Conservation (phyloP, 176 grass and related monocot genomes). For the Oryza meridionalis region DNA sequence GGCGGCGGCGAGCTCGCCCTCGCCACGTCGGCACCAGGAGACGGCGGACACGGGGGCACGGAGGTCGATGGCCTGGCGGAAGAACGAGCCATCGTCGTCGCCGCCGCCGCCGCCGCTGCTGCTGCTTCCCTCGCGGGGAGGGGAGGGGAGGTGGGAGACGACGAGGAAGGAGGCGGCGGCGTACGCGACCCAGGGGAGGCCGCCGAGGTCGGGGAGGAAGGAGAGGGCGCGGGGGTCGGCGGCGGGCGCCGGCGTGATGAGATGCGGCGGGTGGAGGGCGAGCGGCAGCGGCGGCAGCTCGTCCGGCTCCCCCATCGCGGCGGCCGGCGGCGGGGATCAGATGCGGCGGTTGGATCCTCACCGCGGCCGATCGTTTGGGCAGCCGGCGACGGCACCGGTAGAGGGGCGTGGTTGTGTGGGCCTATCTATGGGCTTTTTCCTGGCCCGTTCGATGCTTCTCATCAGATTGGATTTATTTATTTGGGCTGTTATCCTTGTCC, state of each 20-base stretch:
- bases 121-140: neutral
- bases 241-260: conserved; percentile 79
- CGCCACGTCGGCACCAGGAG: conserved; percentile 65
- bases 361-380: conserved; percentile 33
- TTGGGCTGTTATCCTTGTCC: no score
- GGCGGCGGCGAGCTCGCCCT: conserved; percentile 65
- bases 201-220: conserved; percentile 80
- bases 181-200: conserved; percentile 78
- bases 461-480: no score
- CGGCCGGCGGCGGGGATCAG: neutral
- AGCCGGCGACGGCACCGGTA: neutral
- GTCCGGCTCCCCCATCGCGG: conserved; percentile 37
- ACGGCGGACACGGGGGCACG: conserved; percentile 58
- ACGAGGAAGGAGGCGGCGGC: conserved; percentile 73
- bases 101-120: neutral
- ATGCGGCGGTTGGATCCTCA: conserved; percentile 3
- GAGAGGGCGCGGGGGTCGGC: conserved; percentile 58
- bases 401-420: no score
- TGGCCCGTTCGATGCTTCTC: no score
- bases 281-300: conserved; percentile 58
- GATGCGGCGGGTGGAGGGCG: conserved; percentile 54
- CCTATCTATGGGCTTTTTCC: no score
- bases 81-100: conserved; percentile 48
- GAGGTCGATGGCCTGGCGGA: conserved; percentile 81
- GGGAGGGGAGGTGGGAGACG: conserved; percentile 72